Evolutionary conservation across 495 filamentous ascomycete genomes (phyloP), one percentile per base, ranked within the genome.

Genomic region (Penicillium maclennaniae): DNA sequence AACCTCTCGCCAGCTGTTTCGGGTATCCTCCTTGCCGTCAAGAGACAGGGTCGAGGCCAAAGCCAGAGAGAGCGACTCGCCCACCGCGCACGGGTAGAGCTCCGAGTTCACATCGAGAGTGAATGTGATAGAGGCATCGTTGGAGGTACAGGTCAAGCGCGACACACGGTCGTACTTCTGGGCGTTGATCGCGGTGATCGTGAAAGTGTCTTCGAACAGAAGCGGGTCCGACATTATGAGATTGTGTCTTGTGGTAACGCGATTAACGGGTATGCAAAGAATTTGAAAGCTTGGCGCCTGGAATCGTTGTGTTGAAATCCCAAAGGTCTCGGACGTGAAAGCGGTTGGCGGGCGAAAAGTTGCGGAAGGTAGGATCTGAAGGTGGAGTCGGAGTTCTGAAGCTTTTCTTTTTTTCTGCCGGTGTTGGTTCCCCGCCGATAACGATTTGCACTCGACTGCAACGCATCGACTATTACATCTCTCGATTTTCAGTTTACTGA

Each of bases 81-180:
- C 87, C 23, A 82, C 70, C 19, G 67, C 59, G 60, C 88, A 79
- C 1, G 89, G 89, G 72, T 91, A 97, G 36, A 99, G 83, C 73
- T 97, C 91, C 23, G 79, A 85, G 77, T 99, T 97, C 75, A 97
- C 83, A 74, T 99, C 93, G 55, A 99, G 87, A 2, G 81, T 83
- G 72, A 99, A 86, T 44, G 79, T 80, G 28, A 85, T 88, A 52
- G 77, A 77, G 55, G 75, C 79, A 73, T 92, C 86, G 49, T 81
- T 77, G 19, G 84, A 91, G 27, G 76, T 85, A 61, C 82, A 88
- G 39, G 69, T 78, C 61, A 97, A 77, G 58, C 93, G 92, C 40
- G 86, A 84, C 37, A 97, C 92, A 47, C 92, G 90, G 75, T 97
- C 93, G 72, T 99, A 99, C 72, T 97, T 96, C 56, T 85, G 75